Percentiles rank a stretch among this genome's conserved stretches.
Conservation (phyloP, 2,329 filamentous ascomycete genomes). For the Annulohypoxylon truncatum region DNA sequence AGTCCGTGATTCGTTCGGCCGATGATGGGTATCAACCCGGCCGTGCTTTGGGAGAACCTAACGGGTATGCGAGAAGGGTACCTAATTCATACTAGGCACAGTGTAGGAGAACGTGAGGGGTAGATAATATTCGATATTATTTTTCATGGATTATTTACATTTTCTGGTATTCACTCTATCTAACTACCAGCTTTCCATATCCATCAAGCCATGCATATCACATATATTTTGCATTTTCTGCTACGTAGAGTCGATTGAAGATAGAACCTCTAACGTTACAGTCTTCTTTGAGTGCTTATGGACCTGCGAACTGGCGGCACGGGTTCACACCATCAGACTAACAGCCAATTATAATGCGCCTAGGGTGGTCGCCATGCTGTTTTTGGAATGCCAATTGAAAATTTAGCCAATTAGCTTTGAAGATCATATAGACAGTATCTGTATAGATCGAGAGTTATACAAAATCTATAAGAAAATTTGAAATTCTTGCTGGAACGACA, state of each 20-base stretch:
- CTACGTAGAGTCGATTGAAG: background rate
- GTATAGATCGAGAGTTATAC: background rate
- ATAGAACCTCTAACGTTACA: background rate
- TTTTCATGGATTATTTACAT: background rate
- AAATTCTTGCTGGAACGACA: background rate
- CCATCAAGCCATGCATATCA: background rate
- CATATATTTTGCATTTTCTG: background rate
- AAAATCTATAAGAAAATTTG: background rate
- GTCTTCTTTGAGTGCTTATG: background rate
- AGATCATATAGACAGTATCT: background rate
- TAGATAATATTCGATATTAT: background rate
- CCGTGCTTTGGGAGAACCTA: background rate
- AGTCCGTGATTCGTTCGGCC: constrained; percentile 23
- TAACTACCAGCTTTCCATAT: background rate
- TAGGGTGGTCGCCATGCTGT: background rate
- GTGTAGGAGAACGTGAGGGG: constrained; percentile 8
- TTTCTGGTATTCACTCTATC: background rate
- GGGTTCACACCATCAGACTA: background rate
- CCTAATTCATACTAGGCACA: no score
- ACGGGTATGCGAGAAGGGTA: constrained; percentile 1
- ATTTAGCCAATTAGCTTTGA: background rate
- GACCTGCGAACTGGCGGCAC: background rate
- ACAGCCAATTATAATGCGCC: background rate
- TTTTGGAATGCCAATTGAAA: background rate
- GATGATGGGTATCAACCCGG: constrained; percentile 6